Evolutionary conservation across 805 yeast genomes (phyloP), one percentile per base, ranked within the genome.

Genomic region (Metschnikowia picachoensis): DNA sequence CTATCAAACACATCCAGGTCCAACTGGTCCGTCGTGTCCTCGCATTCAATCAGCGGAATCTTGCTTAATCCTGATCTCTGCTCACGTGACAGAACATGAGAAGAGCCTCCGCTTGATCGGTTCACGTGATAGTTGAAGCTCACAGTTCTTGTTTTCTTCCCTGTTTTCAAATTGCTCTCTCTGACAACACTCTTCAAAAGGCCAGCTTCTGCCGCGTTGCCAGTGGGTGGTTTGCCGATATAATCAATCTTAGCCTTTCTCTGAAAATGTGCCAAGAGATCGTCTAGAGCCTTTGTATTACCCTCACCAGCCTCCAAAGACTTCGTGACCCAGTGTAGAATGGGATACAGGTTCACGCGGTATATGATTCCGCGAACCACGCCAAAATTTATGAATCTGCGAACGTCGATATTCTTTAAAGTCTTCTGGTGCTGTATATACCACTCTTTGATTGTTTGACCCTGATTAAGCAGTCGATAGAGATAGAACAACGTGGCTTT

Each of bases 321-420:
- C 35, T 66, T 64, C n/a, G 66, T 64, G 12, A 74, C 58, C 37
- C 66, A 62, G 31, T 64, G 69, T 43, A 79, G 62, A 1, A 87
- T 67, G 0, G 98, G 97, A 59, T 80, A 87, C 16, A 90, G 71
- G 45, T 85, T 77, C 1, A 90, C 86, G 42, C 97, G 68, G 60
- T 90, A 90, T 8, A 95, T 84, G 6, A 94, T 58, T 0, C 95
- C 89, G 50, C 89, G 78, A 20, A 88, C 70, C 2, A 88, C 76
- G 1, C 99, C 99, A 71, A 91, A 94, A 15, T 90, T 80, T 16
- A 94, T 71, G 56, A 94, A 87, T 44, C 95, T 70, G 51, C 98
- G 74, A 3, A 94, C 72, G 63, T 94, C 99, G 35, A 95, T 80
- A 51, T 81, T 76, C 27, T 68, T 62, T 14, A 94, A 67, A 3